Percentiles rank a stretch among this genome's conserved stretches.
phyloP scores from a whole-genome alignment of 768 basidiomycete species.

The Leccinum aurantiacum region DNA sequence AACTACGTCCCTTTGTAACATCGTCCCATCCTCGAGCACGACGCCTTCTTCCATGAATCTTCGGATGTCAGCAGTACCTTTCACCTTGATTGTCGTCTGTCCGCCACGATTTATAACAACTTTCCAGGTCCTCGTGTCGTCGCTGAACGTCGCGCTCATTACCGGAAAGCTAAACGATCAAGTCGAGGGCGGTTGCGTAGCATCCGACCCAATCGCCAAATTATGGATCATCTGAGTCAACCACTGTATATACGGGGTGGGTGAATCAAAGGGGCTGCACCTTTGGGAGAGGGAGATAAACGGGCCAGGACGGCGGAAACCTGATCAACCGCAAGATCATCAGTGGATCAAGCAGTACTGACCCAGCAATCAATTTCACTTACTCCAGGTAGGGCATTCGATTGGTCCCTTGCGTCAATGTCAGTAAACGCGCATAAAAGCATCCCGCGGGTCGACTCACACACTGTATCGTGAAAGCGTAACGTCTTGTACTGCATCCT shows the following conservation, averaged over 20 bases:
- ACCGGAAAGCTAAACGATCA: constrained; percentile 62
- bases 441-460: constrained; percentile 31
- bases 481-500: constrained; percentile 56
- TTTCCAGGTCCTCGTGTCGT: constrained; percentile 41
- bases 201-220: constrained; percentile 63
- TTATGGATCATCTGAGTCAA: constrained; percentile 26
- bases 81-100: constrained; percentile 1
- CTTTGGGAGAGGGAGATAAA: constrained; percentile 51
- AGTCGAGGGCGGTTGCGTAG: constrained; percentile 56
- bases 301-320: constrained; percentile 40
- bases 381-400: constrained; percentile 57
- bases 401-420: constrained; percentile 40
- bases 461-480: constrained; percentile 51
- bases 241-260: not conserved
- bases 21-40: not conserved
- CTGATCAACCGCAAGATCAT: constrained; percentile 16
- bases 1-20: not conserved
- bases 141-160: constrained; percentile 34
- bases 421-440: constrained; percentile 6
- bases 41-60: not conserved
- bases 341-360: not conserved
- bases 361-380: constrained; percentile 15
- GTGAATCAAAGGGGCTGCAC: constrained; percentile 19
- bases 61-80: not conserved
- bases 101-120: constrained; percentile 37